A percentile compares a stretch with the other conserved stretches of the same genome.
These are phyloP conservation scores for Cardiospermum halicacabum DNA, from an alignment of 345 rosid species.

Conservation along the genomic window DNA sequence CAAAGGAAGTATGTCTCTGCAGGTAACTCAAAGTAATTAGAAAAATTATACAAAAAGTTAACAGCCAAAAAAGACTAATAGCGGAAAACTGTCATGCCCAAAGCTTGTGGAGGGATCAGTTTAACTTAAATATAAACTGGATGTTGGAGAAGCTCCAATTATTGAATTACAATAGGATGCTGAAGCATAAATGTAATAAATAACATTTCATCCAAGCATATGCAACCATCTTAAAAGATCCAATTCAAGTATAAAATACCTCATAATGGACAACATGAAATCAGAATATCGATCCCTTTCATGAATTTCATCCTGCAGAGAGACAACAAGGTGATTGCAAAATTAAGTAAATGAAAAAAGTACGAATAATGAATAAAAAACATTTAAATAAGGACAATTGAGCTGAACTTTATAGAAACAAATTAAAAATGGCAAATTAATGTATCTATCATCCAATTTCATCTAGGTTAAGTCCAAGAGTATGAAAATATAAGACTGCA, in stretches of 20 bases:
- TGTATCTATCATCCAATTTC: not conserved
- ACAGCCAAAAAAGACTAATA: not conserved
- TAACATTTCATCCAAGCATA: constrained; percentile 10
- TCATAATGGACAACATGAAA: constrained; percentile 82
- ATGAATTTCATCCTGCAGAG: constrained; percentile 90
- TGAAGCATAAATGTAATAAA: not conserved
- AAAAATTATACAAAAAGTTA: constrained; percentile 4
- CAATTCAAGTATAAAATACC: constrained; percentile 36
- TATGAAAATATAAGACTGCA: not conserved
- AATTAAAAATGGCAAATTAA: not conserved
- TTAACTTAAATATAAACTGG: not conserved
- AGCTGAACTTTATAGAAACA: not conserved
- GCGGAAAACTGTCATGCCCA: not conserved
- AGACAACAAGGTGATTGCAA: constrained; percentile 25
- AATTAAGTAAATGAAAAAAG: constrained; percentile 15
- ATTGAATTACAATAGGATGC: not conserved
- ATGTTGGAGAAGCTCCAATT: not conserved
- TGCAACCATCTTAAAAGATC: constrained; percentile 4
- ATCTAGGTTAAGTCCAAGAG: not conserved
- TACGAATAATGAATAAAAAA: not conserved
- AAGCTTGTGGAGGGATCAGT: not conserved
- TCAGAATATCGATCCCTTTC: constrained; percentile 97
- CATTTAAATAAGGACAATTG: not conserved
- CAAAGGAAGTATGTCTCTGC: constrained; percentile 87
- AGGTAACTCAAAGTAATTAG: constrained; percentile 24